These are phyloP conservation scores for Thermochaetoides dissita DNA, from an alignment of 2,329 filamentous ascomycete genomes.

Conservation along the genomic window DNA sequence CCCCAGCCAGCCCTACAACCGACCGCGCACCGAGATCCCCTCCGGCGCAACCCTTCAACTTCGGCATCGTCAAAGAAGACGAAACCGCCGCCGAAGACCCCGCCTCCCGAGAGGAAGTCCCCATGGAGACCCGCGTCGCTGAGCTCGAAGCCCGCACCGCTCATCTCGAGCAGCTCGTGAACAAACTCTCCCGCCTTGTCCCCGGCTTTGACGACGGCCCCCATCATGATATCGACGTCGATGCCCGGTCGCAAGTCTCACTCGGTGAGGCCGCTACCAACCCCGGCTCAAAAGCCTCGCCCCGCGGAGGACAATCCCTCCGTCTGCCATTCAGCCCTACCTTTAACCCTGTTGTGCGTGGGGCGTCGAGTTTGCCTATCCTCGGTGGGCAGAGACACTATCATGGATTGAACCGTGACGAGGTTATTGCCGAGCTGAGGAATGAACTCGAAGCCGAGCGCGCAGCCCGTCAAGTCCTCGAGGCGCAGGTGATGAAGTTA, in stretches of 20 bases:
- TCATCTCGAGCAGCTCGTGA: constrained; percentile 38
- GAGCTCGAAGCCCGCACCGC: constrained; percentile 37
- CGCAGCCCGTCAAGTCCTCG: constrained; percentile 38
- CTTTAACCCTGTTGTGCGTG: constrained; percentile 35
- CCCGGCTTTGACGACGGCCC: constrained; percentile 24
- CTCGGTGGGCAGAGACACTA: constrained; percentile 20
- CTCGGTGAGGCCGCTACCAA: constrained; percentile 23
- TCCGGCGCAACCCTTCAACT: constrained; percentile 39
- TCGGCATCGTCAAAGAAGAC: constrained; percentile 36
- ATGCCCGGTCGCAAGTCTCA: constrained; percentile 25
- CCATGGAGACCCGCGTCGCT: constrained; percentile 37
- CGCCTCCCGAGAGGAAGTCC: too few relatives aligned
- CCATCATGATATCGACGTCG: constrained; percentile 19
- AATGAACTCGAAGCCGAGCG: constrained; percentile 44
- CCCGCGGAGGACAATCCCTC: constrained; percentile 11
- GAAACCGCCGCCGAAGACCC: constrained; percentile 13
- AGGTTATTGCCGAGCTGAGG: constrained; percentile 5
- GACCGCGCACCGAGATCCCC: constrained; percentile 23
- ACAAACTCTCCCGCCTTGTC: constrained; percentile 33
- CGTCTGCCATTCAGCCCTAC: constrained; percentile 20
- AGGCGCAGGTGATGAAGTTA: constrained; percentile 41
- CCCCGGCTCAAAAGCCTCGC: constrained; percentile 9
- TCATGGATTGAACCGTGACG: neutral
- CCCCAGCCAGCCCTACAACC: constrained; percentile 19
- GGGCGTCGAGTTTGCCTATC: constrained; percentile 29